Evolutionary conservation across 2,329 filamentous ascomycete species (phyloP).

Genomic region (Scopulariopsis brevicaulis): DNA sequence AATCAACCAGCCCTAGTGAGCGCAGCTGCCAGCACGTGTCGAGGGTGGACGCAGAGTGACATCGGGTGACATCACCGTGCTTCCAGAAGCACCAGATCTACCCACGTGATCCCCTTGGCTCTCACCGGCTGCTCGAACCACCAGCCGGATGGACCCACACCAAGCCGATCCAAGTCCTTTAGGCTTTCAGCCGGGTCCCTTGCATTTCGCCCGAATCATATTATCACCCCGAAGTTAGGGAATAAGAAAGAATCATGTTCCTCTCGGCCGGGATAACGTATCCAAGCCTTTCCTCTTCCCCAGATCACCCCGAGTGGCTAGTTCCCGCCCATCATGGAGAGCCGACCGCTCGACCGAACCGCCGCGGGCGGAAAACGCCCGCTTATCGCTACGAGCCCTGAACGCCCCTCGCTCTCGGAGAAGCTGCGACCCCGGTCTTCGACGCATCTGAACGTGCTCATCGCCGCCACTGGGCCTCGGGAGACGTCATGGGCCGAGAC

Average conservation of each 20-base stretch:
- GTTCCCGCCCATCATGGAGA: background rate
- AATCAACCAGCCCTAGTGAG: no score
- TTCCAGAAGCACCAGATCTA: background rate
- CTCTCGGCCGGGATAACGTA: background rate
- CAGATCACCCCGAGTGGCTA: background rate
- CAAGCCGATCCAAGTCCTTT: background rate
- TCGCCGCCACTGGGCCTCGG: conserved; percentile 53
- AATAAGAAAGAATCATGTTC: background rate
- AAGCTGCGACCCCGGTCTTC: background rate
- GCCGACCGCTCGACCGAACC: background rate
- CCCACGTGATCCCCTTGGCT: background rate
- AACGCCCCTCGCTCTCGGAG: background rate
- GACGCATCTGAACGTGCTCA: conserved; percentile 39
- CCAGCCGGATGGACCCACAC: background rate
- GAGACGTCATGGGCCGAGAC: conserved; percentile 56
- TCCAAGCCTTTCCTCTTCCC: background rate
- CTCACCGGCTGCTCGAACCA: background rate
- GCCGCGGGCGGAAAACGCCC: background rate
- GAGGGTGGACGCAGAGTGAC: background rate
- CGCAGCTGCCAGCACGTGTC: no score
- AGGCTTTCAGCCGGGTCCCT: background rate
- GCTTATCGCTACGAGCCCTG: background rate
- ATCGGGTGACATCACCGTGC: background rate
- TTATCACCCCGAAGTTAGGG: background rate
- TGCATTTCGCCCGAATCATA: background rate